These are phyloP conservation scores for Colletotrichum sp. DNA, from an alignment of 2,329 filamentous ascomycete genomes.

Conservation along the genomic window DNA sequence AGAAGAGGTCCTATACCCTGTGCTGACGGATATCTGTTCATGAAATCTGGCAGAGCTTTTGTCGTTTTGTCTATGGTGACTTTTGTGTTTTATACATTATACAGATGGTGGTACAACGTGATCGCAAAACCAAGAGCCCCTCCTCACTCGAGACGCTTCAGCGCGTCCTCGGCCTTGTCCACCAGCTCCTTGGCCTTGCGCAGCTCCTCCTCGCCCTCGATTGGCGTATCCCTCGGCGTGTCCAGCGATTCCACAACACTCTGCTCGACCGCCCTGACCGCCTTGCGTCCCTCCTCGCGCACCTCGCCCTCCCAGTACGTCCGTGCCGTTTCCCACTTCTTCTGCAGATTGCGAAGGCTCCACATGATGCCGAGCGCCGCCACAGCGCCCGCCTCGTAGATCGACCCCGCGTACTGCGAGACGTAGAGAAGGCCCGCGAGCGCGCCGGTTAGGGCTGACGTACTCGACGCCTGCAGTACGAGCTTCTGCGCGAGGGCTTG, in stretches of 20 bases:
- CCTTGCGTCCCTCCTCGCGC: slow-evolving; percentile 70
- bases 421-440: slow-evolving; percentile 63
- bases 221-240: slow-evolving; percentile 26
- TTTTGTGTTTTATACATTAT: slow-evolving; percentile 16
- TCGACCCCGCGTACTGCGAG: slow-evolving; percentile 54
- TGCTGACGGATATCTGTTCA: background rate
- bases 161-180: slow-evolving; percentile 52
- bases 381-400: slow-evolving; percentile 68
- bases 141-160: slow-evolving; percentile 50
- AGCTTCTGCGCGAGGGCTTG: slow-evolving; percentile 77
- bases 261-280: slow-evolving; percentile 60
- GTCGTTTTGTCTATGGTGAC: background rate
- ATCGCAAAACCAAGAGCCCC: background rate
- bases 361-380: slow-evolving; percentile 65
- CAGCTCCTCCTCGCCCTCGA: slow-evolving; percentile 36
- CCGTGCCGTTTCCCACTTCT: slow-evolving; percentile 65
- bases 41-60: background rate
- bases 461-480: slow-evolving; percentile 76
- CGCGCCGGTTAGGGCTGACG: slow-evolving; percentile 66
- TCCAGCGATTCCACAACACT: slow-evolving; percentile 55
- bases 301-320: slow-evolving; percentile 70
- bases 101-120: slow-evolving; percentile 17
- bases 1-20: too few species aligned
- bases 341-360: slow-evolving; percentile 64
- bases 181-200: slow-evolving; percentile 50